Evolutionary conservation across 768 basidiomycete genomes (phyloP).

Genomic region (Tylopilus cervinicoccineus): DNA sequence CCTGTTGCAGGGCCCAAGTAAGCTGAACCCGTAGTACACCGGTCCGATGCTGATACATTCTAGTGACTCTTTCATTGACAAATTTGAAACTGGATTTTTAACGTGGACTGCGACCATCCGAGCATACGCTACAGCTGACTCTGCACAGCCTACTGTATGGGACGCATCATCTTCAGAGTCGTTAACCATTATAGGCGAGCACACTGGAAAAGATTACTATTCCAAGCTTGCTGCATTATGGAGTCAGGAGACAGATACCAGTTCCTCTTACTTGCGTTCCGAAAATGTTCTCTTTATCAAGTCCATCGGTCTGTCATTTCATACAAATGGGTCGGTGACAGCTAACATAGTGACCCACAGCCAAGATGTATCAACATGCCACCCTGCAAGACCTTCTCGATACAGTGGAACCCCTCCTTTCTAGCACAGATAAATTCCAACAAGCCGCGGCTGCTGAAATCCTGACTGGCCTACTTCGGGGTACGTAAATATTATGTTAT

Average conservation of each 20-base stretch:
- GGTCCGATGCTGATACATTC: not conserved
- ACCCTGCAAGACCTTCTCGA: constrained; percentile 50
- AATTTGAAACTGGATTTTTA: constrained; percentile 74
- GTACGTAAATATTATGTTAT: constrained; percentile 35
- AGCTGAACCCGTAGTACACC: constrained; percentile 7
- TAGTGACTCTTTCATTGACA: constrained; percentile 62
- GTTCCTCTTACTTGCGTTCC: constrained; percentile 51
- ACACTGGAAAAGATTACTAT: constrained; percentile 54
- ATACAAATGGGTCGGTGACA: constrained; percentile 35
- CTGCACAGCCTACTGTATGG: constrained; percentile 42
- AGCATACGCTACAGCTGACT: constrained; percentile 45
- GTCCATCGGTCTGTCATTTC: constrained; percentile 38
- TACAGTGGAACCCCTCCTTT: constrained; percentile 57
- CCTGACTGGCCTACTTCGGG: constrained; percentile 70
- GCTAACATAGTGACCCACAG: constrained; percentile 38
- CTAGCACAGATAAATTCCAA: constrained; percentile 74
- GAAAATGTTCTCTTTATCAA: constrained; percentile 49
- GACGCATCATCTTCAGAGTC: constrained; percentile 48
- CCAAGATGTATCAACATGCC: constrained; percentile 59
- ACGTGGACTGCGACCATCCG: constrained; percentile 64
- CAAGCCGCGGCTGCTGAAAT: constrained; percentile 79
- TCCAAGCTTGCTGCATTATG: constrained; percentile 58
- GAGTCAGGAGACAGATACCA: constrained; percentile 72
- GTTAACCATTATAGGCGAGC: constrained; percentile 48
- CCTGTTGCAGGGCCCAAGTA: constrained; percentile 37